Conservation (phyloP, 768 basidiomycete genomes). For the Mycena vitilis region DNA sequence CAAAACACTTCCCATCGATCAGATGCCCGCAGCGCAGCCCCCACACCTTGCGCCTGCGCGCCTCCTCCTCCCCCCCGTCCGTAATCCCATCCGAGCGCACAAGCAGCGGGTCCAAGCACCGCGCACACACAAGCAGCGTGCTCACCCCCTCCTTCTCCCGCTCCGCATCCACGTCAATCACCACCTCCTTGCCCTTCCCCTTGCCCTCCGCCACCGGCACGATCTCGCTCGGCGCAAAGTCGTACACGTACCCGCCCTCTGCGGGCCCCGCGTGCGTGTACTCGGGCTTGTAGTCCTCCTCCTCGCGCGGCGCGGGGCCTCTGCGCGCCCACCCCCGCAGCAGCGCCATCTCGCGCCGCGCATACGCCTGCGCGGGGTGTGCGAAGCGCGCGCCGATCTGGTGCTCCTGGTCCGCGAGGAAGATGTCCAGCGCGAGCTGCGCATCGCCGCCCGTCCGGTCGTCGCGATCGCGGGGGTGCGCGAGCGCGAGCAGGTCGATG, state of each 20-base stretch:
- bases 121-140: conserved; percentile 72
- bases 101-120: conserved; percentile 73
- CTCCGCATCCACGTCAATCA: conserved; percentile 63
- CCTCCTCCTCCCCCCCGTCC: conserved; percentile 55
- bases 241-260: conserved; percentile 73
- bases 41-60: conserved; percentile 67
- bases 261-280: conserved; percentile 73
- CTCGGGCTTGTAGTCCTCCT: conserved; percentile 59
- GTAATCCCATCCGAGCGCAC: conserved; percentile 62
- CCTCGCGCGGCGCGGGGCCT: conserved; percentile 36
- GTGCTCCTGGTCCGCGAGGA: conserved; percentile 27
- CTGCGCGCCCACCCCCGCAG: conserved; percentile 24
- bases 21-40: conserved; percentile 82
- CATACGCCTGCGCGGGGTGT: conserved; percentile 38
- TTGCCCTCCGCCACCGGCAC: conserved; percentile 39
- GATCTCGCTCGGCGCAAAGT: conserved; percentile 64
- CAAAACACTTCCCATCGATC: conserved; percentile 81
- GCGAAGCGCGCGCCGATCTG: conserved; percentile 10
- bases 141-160: conserved; percentile 49
- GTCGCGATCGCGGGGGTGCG: neutral
- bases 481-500: conserved; percentile 27
- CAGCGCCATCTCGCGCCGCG: conserved; percentile 33
- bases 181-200: conserved; percentile 31
- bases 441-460: conserved; percentile 26
- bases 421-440: conserved; percentile 37